phyloP scores from a whole-genome alignment of 495 filamentous ascomycete genomes.

The Glonium stellatum region DNA sequence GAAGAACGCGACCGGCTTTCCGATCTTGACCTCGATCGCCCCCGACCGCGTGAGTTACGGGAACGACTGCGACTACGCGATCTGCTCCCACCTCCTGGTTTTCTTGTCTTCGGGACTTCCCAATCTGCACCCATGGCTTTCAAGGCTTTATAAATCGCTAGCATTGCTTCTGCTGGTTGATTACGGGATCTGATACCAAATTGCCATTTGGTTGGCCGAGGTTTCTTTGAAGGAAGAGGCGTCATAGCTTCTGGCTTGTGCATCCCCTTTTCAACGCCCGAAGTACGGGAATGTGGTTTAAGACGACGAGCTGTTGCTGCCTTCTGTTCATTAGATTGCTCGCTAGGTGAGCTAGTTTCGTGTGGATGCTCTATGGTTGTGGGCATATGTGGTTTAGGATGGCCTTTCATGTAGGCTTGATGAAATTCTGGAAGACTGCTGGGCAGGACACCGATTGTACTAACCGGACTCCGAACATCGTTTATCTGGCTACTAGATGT shows the following conservation, averaged over 20 bases:
- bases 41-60: constrained; percentile 2
- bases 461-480: constrained; percentile 43
- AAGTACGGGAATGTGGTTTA: constrained; percentile 65
- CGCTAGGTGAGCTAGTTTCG: neutral
- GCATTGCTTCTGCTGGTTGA: constrained; percentile 83
- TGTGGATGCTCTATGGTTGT: constrained; percentile 2
- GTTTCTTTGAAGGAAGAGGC: constrained; percentile 48
- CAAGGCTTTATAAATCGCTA: constrained; percentile 89
- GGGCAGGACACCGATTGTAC: constrained; percentile 81
- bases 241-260: constrained; percentile 59
- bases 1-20: constrained; percentile 20
- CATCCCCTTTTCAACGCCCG: constrained; percentile 53
- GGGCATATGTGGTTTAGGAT: constrained; percentile 25
- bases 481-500: constrained; percentile 29
- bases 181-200: constrained; percentile 94
- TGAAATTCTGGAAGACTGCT: constrained; percentile 87
- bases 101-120: constrained; percentile 50
- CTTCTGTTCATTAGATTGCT: constrained; percentile 62
- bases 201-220: constrained; percentile 78
- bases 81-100: constrained; percentile 27
- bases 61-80: constrained; percentile 27
- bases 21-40: constrained; percentile 13
- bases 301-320: constrained; percentile 66
- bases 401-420: constrained; percentile 71
- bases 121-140: constrained; percentile 80